Evolutionary conservation across 192 early-diverging fungal genomes (phyloP).

Genomic region (Entrophospora sp.): DNA sequence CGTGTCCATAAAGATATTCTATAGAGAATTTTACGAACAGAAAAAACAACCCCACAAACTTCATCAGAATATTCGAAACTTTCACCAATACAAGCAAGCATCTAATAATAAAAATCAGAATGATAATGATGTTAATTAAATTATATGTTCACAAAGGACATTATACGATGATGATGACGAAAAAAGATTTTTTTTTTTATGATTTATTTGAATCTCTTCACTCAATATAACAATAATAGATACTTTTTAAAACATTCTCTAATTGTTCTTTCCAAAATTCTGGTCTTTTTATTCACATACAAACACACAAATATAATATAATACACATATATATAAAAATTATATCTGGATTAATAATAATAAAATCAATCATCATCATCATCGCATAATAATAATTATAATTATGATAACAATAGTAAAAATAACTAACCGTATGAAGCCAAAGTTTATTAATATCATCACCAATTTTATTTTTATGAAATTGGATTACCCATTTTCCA

Average conservation of each 20-base stretch:
- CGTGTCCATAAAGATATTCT: conserved; percentile 83
- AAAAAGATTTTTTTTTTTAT: no score
- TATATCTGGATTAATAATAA: conserved; percentile 15
- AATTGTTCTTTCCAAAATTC: no score
- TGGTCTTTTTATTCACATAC: no score
- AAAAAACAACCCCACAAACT: conserved; percentile 83
- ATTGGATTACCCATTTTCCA: conserved; percentile 80
- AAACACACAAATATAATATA: no score
- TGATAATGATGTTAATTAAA: conserved; percentile 16
- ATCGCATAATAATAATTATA: no score
- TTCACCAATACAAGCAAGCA: conserved; percentile 86
- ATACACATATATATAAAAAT: no score
- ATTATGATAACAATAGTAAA: no score
- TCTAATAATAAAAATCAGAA: conserved; percentile 33
- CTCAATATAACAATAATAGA: no score
- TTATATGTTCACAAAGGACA: no score
- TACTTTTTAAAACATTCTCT: no score
- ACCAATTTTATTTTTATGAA: conserved; percentile 60
- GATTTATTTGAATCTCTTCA: no score
- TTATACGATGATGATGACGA: no score
- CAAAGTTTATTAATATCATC: conserved; percentile 75
- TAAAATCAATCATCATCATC: background rate
- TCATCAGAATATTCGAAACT: conserved; percentile 68
- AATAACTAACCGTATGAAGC: conserved; percentile 64
- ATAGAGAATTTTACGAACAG: conserved; percentile 74